phyloP scores from a whole-genome alignment of 331 rosid species.

The Quercus tomentella region DNA sequence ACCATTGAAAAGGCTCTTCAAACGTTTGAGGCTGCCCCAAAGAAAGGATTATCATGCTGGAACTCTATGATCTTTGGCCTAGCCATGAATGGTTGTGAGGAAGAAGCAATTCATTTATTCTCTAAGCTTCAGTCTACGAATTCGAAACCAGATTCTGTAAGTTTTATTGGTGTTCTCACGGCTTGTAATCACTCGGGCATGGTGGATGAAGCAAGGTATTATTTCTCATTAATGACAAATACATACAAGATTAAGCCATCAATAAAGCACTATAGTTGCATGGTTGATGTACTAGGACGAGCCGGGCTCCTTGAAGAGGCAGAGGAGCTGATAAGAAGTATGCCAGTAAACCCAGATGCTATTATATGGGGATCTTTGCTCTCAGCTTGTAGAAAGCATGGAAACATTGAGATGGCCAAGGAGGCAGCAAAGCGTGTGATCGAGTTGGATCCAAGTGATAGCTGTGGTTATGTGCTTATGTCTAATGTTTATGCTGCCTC shows the following conservation, averaged over 20 bases:
- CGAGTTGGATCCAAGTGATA: constrained; percentile 62
- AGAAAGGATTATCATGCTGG: constrained; percentile 68
- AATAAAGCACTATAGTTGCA: constrained; percentile 69
- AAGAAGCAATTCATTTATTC: constrained; percentile 57
- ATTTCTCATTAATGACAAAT: constrained; percentile 48
- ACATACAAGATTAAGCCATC: constrained; percentile 54
- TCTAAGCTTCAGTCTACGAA: constrained; percentile 47
- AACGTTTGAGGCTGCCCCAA: constrained; percentile 50
- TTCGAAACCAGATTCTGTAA: constrained; percentile 53
- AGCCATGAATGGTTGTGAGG: constrained; percentile 69
- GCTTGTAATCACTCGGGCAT: constrained; percentile 76
- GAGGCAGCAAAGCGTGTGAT: constrained; percentile 53
- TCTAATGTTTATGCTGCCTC: constrained; percentile 65
- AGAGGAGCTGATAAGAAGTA: constrained; percentile 48
- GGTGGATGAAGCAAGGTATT: constrained; percentile 54
- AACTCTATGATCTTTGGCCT: constrained; percentile 70
- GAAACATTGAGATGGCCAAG: constrained; percentile 55
- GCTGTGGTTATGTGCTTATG: constrained; percentile 66
- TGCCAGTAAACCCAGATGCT: constrained; percentile 59
- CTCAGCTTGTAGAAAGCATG: constrained; percentile 64
- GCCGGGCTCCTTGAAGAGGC: constrained; percentile 76
- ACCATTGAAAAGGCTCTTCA: constrained; percentile 46
- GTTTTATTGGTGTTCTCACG: constrained; percentile 72
- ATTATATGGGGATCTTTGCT: constrained; percentile 88
- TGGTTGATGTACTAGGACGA: constrained; percentile 75